phyloP scores from a whole-genome alignment of 2,329 filamentous ascomycete species.

The Cyphellophora europaea region DNA sequence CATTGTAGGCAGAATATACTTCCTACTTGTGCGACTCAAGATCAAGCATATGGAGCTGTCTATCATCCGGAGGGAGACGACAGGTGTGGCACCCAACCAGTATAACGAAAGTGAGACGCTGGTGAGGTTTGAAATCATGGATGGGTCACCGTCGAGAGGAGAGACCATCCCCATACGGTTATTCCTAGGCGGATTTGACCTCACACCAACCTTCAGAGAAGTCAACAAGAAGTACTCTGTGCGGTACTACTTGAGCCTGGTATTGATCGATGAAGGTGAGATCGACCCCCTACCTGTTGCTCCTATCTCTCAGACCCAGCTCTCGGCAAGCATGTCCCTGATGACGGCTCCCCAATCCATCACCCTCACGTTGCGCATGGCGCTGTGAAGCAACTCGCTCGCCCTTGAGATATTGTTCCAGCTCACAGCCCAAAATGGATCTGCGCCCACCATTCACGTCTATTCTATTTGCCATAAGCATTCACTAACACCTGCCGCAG shows the following conservation, averaged over 20 bases:
- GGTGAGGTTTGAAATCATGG: conserved; percentile 99
- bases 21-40: conserved; percentile 90
- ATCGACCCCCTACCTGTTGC: conserved; percentile 19
- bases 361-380: too few relatives aligned
- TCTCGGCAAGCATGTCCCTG: too few relatives aligned
- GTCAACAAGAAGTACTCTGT: conserved; percentile 99
- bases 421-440: too few relatives aligned
- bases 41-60: conserved; percentile 99
- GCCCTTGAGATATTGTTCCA: too few relatives aligned
- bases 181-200: conserved; percentile 93
- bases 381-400: too few relatives aligned
- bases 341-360: too few relatives aligned
- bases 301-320: conserved; percentile 3
- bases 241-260: conserved; percentile 90
- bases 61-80: conserved; percentile 94
- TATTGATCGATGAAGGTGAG: conserved; percentile 85
- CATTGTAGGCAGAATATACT: conserved; percentile 97
- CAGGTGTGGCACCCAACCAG: conserved; percentile 91
- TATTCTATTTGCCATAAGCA: too few relatives aligned
- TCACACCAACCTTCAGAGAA: conserved; percentile 96
- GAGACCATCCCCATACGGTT: conserved; percentile 93
- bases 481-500: conserved; percentile 26
- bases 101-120: conserved; percentile 99
- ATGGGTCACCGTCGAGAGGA: conserved; percentile 89
- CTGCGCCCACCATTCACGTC: too few relatives aligned